Percentiles rank a stretch among this genome's conserved stretches.
Evolutionary conservation across 345 rosid genomes (phyloP).

Genomic region (Geranium brycei): DNA sequence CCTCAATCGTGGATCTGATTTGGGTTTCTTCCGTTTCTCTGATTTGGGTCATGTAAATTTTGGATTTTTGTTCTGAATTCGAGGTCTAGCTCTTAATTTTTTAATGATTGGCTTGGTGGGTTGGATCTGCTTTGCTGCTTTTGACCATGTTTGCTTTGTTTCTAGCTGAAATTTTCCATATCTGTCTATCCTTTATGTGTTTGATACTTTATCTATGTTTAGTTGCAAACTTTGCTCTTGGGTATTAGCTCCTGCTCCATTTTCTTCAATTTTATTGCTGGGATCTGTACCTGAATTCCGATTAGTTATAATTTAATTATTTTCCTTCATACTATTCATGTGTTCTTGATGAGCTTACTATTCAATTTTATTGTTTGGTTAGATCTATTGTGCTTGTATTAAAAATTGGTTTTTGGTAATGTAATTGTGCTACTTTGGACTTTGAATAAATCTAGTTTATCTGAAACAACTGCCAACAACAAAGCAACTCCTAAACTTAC

Average conservation of each 20-base stretch:
- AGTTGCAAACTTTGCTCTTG: neutral
- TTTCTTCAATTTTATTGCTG: neutral
- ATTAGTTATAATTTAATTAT: too few relatives aligned
- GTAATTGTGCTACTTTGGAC: conserved; percentile 8
- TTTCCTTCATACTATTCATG: too few relatives aligned
- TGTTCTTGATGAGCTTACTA: neutral
- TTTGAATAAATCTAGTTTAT: conserved; percentile 46
- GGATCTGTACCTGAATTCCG: neutral
- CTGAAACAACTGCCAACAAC: conserved; percentile 59
- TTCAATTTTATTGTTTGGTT: too few relatives aligned
- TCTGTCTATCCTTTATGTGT: too few relatives aligned
- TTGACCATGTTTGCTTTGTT: neutral
- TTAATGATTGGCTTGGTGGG: neutral
- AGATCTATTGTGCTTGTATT: neutral
- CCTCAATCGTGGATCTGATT: conserved; percentile 20
- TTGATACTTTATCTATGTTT: too few relatives aligned
- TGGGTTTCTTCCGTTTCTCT: neutral
- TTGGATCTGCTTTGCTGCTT: neutral
- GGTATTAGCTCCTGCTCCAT: too few relatives aligned
- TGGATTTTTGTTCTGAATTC: neutral
- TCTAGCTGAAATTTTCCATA: too few relatives aligned
- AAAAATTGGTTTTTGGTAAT: conserved; percentile 6
- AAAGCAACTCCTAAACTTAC: conserved; percentile 60
- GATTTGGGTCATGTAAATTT: neutral
- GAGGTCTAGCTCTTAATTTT: neutral